phyloP scores from a whole-genome alignment of 75 land plant genomes.

The Picea sitchensis region DNA sequence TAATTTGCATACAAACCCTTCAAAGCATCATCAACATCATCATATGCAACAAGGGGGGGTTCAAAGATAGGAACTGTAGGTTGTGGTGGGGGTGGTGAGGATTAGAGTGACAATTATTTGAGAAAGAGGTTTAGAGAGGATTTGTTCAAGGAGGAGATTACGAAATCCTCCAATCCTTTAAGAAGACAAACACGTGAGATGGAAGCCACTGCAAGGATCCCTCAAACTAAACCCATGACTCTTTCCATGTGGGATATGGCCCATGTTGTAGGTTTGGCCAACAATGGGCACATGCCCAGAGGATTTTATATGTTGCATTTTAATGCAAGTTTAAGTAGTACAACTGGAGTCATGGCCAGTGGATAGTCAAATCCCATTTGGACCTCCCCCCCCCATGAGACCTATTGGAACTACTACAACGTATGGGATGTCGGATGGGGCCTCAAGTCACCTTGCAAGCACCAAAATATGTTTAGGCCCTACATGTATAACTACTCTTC shows the following conservation, averaged over 20 bases:
- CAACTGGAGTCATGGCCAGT: slow-evolving; percentile 38
- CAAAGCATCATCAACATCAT: slow-evolving; percentile 13
- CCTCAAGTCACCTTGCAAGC: too few relatives aligned
- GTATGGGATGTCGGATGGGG: too few relatives aligned
- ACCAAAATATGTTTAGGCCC: too few relatives aligned
- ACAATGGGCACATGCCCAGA: slow-evolving; percentile 38
- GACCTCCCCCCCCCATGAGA: too few relatives aligned
- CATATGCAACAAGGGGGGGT: not conserved
- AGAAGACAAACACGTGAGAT: slow-evolving; percentile 20
- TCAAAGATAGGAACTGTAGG: slow-evolving; percentile 28
- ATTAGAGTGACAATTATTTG: slow-evolving; percentile 29
- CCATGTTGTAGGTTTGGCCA: slow-evolving; percentile 24
- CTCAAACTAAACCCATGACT: not conserved
- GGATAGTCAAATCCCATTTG: too few relatives aligned
- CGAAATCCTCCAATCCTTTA: slow-evolving; percentile 27
- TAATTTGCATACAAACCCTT: slow-evolving; percentile 25
- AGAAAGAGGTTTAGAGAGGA: slow-evolving; percentile 60
- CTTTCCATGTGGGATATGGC: slow-evolving; percentile 59
- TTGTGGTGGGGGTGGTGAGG: slow-evolving; percentile 20
- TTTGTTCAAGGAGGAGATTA: slow-evolving; percentile 63
- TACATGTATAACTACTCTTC: too few relatives aligned
- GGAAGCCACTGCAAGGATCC: not conserved
- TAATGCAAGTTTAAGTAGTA: slow-evolving; percentile 32
- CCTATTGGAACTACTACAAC: too few relatives aligned
- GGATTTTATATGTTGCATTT: slow-evolving; percentile 85